Percentiles rank a stretch among this genome's conserved stretches.
phyloP scores from a whole-genome alignment of 1,284 basidiomycete genomes.

The Fomitopsis palustris region DNA sequence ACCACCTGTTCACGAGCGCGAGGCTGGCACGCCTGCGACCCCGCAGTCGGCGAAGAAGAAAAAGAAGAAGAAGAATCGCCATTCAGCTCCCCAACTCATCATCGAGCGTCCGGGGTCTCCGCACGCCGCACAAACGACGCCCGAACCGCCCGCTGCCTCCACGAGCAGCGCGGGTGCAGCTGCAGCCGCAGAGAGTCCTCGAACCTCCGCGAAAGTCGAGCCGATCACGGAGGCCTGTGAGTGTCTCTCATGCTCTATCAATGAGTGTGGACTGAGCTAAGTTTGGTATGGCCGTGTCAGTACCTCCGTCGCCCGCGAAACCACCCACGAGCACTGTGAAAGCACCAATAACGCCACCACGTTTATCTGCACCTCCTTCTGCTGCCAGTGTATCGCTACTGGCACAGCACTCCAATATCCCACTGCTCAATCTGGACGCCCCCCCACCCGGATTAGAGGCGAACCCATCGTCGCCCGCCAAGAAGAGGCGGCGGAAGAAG shows the following conservation, averaged over 20 bases:
- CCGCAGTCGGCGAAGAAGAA: slow-evolving; percentile 4
- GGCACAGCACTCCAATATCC: not conserved
- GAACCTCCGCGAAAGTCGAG: not conserved
- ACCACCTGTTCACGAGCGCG: not conserved
- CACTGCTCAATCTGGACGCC: not conserved
- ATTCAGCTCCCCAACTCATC: not conserved
- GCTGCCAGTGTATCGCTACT: not conserved
- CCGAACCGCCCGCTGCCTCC: not conserved
- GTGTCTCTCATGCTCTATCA: not conserved
- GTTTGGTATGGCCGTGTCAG: not conserved
- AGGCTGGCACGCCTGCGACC: not conserved
- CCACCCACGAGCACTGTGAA: not conserved
- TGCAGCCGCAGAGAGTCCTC: not conserved
- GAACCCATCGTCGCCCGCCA: not conserved
- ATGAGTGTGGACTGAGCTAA: not conserved
- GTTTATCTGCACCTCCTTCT: not conserved
- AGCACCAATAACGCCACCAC: not conserved
- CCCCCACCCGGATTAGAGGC: not conserved
- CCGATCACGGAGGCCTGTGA: not conserved
- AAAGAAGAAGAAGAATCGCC: slow-evolving; percentile 4
- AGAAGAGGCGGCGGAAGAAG: not conserved
- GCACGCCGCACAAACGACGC: not conserved
- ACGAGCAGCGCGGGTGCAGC: not conserved
- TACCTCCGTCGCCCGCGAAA: not conserved
- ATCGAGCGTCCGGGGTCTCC: not conserved